Base-by-base conservation (phyloP, 192 early-diverging fungal genomes). In the Phlyctochytrium arcticum region DNA sequence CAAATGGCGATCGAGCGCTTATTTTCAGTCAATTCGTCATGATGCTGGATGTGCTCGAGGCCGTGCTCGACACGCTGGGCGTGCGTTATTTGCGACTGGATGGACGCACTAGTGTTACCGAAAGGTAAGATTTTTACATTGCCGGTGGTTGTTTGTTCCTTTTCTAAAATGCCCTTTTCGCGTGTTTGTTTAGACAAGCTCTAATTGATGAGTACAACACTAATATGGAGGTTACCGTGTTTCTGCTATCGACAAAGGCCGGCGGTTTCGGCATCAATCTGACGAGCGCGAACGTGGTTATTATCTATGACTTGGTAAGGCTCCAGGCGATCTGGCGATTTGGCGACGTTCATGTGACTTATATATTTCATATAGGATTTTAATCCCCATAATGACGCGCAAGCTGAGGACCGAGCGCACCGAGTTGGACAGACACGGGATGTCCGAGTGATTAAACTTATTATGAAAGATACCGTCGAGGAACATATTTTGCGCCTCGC, bases 261-360 rank as follows among this genome's bases (percentile, higher is more conserved):
- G 93, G 97, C 50, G 95, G 95, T 1, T 83, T 99, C 56, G 97
- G 97, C 23, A 93, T 99, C 70, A 99, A 99, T 62, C 72, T 99
- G 48, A 90, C 89, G 39, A 89, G 90, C 0, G 94, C 97, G 0
- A 94, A 98, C 63, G 93, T 92, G 8, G 95, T 99, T 8, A 89
- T 99, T 36, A 81, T 99, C 48, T 94, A 95, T 63, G 80, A 84
- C 58, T 67, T 77, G 48, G 76, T 74, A 39, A 32, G 69, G 12
- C 15, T 21, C 0, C 26, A 30, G 29, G 30, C 15, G 54, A 30
- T 12, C 54, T 51, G 81, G 86, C 5, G 87, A 89, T 6, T 84
- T 90, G n/a, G 76, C 54, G 1, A 17, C 5, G 54, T 12, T 29
- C 15, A 29, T 32, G 12, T 2, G 19, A 17, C 33, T 32, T 2